These are phyloP conservation scores for Nemania diffusa DNA, from an alignment of 2,329 filamentous ascomycete genomes.

Conservation along the genomic window DNA sequence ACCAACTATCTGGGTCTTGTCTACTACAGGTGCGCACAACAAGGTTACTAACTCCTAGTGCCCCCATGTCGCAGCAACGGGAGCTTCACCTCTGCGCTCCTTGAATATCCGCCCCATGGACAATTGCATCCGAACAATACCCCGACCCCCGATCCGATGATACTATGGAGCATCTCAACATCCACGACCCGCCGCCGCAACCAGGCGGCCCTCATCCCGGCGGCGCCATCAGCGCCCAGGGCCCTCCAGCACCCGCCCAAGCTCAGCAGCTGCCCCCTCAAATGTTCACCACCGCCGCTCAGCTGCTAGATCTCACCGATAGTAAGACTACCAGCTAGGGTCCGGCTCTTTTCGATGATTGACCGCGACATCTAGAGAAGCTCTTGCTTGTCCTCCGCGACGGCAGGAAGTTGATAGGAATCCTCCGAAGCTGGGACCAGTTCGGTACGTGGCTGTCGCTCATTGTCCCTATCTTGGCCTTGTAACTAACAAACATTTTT, in stretches of 20 bases:
- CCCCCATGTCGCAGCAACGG: constrained; percentile 26
- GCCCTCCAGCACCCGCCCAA: constrained; percentile 52
- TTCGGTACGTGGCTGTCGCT: constrained; percentile 73
- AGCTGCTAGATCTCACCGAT: constrained; percentile 94
- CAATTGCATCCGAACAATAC: constrained; percentile 24
- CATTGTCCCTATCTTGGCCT: neutral
- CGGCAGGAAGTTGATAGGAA: constrained; percentile 91
- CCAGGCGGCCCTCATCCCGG: constrained; percentile 50
- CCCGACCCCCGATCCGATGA: constrained; percentile 42
- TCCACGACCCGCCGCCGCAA: constrained; percentile 59
- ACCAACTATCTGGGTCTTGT: no score
- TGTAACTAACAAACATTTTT: constrained; percentile 14
- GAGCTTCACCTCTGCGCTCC: constrained; percentile 16
- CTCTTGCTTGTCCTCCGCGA: constrained; percentile 91
- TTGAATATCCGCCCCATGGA: constrained; percentile 40
- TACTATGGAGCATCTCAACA: constrained; percentile 65
- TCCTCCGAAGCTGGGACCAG: constrained; percentile 96
- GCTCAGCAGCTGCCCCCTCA: constrained; percentile 81
- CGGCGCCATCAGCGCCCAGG: constrained; percentile 26
- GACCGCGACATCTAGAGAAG: constrained; percentile 74
- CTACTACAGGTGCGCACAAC: neutral
- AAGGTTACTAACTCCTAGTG: neutral
- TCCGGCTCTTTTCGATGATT: constrained; percentile 36
- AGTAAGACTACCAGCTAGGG: constrained; percentile 69
- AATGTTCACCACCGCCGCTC: constrained; percentile 98